These are phyloP conservation scores for Colletotrichum falcatum DNA, from an alignment of 2,329 filamentous ascomycete genomes.

Conservation along the genomic window DNA sequence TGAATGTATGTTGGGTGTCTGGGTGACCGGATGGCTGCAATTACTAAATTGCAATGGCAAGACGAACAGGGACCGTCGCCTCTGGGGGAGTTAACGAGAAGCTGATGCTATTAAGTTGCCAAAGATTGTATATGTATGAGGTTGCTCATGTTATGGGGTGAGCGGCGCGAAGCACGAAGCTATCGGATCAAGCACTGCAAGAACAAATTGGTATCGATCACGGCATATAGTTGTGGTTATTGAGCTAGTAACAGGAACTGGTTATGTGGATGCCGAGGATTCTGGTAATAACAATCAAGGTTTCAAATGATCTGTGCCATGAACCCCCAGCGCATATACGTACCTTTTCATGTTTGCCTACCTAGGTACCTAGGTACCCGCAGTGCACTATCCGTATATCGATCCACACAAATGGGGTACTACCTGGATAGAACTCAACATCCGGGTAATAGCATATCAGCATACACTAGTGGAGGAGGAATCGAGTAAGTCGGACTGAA, in stretches of 20 bases:
- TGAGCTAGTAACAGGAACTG: background rate
- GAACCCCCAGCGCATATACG: background rate
- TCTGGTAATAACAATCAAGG: background rate
- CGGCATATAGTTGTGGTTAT: background rate
- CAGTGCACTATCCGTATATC: background rate
- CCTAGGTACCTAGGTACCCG: too few relatives aligned
- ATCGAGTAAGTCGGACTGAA: background rate
- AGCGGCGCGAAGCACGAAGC: background rate
- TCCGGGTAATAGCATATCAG: background rate
- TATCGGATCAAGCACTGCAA: too few relatives aligned
- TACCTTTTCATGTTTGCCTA: background rate
- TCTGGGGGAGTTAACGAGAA: background rate
- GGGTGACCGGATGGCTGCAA: background rate
- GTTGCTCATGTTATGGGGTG: background rate
- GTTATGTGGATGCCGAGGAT: background rate
- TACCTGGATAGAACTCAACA: background rate
- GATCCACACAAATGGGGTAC: background rate
- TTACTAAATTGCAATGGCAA: background rate
- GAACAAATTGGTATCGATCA: background rate
- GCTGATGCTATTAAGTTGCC: background rate
- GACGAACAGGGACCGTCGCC: background rate
- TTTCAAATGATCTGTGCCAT: background rate
- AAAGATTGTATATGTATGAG: background rate
- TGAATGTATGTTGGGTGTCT: background rate
- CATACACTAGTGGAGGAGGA: too few relatives aligned